phyloP scores from a whole-genome alignment of 1,284 basidiomycete genomes.

The Sphaerobolus stellatus region DNA sequence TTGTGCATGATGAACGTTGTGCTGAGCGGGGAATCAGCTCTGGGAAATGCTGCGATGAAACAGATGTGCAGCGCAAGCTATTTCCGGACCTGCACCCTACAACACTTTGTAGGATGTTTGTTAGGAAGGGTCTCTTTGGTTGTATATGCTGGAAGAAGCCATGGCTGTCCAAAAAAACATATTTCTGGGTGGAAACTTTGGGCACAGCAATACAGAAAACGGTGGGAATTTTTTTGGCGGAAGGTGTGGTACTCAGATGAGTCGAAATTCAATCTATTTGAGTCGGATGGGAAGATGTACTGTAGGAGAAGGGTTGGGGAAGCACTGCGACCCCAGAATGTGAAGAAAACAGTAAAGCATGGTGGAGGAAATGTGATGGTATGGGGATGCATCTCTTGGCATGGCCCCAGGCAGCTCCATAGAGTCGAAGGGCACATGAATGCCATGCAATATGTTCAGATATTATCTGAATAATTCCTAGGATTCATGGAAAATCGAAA shows the following conservation, averaged over 20 bases:
- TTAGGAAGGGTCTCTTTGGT: not conserved
- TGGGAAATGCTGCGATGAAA: not conserved
- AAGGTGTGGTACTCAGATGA: slow-evolving; percentile 22
- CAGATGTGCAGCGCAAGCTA: slow-evolving; percentile 2
- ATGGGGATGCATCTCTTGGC: slow-evolving; percentile 33
- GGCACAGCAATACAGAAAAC: slow-evolving; percentile 28
- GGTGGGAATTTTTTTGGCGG: not conserved
- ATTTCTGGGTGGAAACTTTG: slow-evolving; percentile 26
- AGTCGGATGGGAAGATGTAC: slow-evolving; percentile 34
- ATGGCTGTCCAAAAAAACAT: not conserved
- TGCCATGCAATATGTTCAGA: slow-evolving; percentile 28
- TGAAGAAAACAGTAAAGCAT: slow-evolving; percentile 25
- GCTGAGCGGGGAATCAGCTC: not conserved
- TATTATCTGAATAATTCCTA: slow-evolving; percentile 30
- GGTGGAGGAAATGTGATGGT: slow-evolving; percentile 35
- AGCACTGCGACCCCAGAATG: slow-evolving; percentile 6
- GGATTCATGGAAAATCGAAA: slow-evolving; percentile 18
- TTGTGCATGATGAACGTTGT: too few species aligned
- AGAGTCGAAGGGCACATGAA: slow-evolving; percentile 31
- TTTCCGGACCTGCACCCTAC: not conserved
- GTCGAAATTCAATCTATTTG: slow-evolving; percentile 31
- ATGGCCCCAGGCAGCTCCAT: slow-evolving; percentile 25
- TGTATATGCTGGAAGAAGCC: not conserved
- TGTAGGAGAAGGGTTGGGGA: slow-evolving; percentile 23
- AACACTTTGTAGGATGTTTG: not conserved